Base-by-base conservation (phyloP, 768 basidiomycete genomes). In the Lactarius akahatsu region DNA sequence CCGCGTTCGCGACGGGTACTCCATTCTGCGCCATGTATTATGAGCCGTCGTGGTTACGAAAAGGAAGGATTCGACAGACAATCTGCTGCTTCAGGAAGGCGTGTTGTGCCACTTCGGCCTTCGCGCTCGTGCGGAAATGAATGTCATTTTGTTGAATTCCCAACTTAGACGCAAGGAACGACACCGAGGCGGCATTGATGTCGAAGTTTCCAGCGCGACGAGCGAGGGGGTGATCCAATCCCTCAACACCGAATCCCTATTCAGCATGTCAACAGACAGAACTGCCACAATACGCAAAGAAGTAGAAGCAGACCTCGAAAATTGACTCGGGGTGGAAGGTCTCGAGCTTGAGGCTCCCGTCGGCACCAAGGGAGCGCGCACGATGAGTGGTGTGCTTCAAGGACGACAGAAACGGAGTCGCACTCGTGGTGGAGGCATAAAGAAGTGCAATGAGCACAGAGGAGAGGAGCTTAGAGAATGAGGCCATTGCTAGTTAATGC, bases 1-100 rank as follows among this genome's bases (percentile, higher is more conserved):
- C 81, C 3, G 80, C 79, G 64, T 79, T 78, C 20, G 75, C 74
- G 57, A 79, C 74, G 1, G 76, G 71, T 18, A 78, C 70, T 20
- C 77, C 76, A 59, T 77, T 71, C 77, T 78, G 58, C 36, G 4
- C 9, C 55, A 56, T 13, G 13, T 18, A 30, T 20, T 11, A 36
- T 10, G 18, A 58, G 61, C 43, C 32, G 40, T 2, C 28, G 38
- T 11, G 34, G 13, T 20, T 15, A 38, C 36, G 34, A 28, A 57
- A 15, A 16, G 56, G 5, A 69, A 57, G 15, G 7, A 23, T 32
- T 23, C 6, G 18, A 64, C 69, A 16, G 50, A 73, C 71, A 40
- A 69, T 68, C 63, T 72, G 69, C 65, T 74, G 73, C 60, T 62
- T 54, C 15, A 74, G 63, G 63, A 67, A 74, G 26, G 70, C 72